Base-by-base conservation (phyloP, 2,329 filamentous ascomycete genomes). In the Dactylellina haptotyla region DNA sequence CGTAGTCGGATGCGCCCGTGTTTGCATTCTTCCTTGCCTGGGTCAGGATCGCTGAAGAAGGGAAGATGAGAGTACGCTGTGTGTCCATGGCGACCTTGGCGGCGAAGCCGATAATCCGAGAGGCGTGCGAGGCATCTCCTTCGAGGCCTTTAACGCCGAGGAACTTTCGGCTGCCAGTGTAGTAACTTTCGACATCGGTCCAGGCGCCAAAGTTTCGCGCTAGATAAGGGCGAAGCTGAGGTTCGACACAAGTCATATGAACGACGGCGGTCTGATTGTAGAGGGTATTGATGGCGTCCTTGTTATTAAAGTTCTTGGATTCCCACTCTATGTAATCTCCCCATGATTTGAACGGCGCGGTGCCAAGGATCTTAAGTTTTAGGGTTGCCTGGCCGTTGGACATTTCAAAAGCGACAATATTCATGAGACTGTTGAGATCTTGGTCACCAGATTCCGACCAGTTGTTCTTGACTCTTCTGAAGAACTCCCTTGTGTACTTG, bases 321-420 rank as follows among this genome's bases (percentile, higher is more conserved):
- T 73, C 69, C 69, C 69, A 73, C 12, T 53, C 45, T 28, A 62
- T 54, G 53, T 41, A 66, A 26, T 73, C 69, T 3, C 39, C 61
- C 69, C 69, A 73, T 34, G 34, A 43, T 57, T 59, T 73, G 39
- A 73, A 73, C 1, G 56, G 10, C 26, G 4, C 25, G 1, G 54
- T 39, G 12, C 26, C 18, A 3, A 73, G 32, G 28, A 66, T 51
- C 41, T 50, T 61, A 2, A 66, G 48, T 23, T 57, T 73, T 39
- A 73, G 48, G 18, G 53, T 57, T 32, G 46, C 69, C 2, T 51
- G 54, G 3, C 69, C 69, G 30, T 51, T 56, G 1, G 53, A 46
- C 69, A 73, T 73, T 34, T 73, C 69, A n/a, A 66, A 73, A 23
- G 61, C 69, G n/a, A 73, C 28, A 53, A 66, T 25, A 32, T 73